Evolutionary conservation across 495 filamentous ascomycete species (phyloP).

Genomic region (Penicillium maclennaniae): DNA sequence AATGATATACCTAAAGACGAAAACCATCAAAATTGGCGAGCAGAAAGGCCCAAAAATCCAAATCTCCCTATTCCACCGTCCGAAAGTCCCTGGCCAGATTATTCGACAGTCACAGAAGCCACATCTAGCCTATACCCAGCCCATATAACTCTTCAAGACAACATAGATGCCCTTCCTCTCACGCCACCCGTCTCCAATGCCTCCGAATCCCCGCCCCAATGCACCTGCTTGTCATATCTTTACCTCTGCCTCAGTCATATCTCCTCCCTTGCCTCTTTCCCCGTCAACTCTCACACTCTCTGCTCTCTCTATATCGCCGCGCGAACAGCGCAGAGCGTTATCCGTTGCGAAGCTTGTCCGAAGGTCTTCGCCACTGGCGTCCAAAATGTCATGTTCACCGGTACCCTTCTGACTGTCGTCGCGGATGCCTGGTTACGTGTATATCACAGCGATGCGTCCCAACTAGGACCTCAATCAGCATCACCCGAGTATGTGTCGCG

Average conservation of each 20-base stretch:
- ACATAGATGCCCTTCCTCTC: slow-evolving; percentile 23
- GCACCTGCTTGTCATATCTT: slow-evolving; percentile 44
- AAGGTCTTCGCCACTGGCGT: slow-evolving; percentile 43
- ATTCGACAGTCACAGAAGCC: slow-evolving; percentile 38
- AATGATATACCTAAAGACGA: slow-evolving; percentile 23
- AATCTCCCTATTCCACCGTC: slow-evolving; percentile 29
- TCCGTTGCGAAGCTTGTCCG: slow-evolving; percentile 57
- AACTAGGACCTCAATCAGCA: slow-evolving; percentile 36
- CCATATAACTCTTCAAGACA: slow-evolving; percentile 23
- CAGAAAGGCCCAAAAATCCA: slow-evolving; percentile 22
- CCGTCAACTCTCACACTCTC: slow-evolving; percentile 46
- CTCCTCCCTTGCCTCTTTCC: slow-evolving; percentile 40
- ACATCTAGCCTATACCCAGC: slow-evolving; percentile 30
- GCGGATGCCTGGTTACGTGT: slow-evolving; percentile 53
- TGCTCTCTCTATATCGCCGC: slow-evolving; percentile 55
- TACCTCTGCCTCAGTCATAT: slow-evolving; percentile 46
- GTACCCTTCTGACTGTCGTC: slow-evolving; percentile 58
- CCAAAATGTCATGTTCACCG: slow-evolving; percentile 66
- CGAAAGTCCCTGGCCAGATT: slow-evolving; percentile 43
- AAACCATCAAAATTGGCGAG: slow-evolving; percentile 27
- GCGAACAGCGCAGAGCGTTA: slow-evolving; percentile 51
- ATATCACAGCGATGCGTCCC: slow-evolving; percentile 30
- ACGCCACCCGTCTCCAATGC: slow-evolving; percentile 23
- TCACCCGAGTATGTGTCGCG: slow-evolving; percentile 28
- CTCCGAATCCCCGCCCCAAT: slow-evolving; percentile 25